Base-by-base conservation (phyloP, 1,284 basidiomycete species). In the Xerocomus amazonicus region DNA sequence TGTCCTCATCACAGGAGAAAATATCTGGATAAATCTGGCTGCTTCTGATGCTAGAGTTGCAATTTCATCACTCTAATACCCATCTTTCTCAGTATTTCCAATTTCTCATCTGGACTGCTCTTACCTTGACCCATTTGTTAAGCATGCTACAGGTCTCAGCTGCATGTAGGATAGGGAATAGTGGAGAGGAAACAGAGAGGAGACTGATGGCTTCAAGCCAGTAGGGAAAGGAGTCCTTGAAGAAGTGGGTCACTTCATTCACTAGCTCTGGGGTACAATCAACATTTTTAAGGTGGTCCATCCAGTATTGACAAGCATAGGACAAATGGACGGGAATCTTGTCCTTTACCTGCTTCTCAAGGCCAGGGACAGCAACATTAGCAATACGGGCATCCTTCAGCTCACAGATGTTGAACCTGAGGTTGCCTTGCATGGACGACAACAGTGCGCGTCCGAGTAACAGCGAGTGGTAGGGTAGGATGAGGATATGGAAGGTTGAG, bases 301-400 rank as follows among this genome's bases (percentile, higher is more conserved):
- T 48, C 54, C 53, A 54, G 29, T 43, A 54, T 36, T 32, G 47
- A 19, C 52, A 54, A 3, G 53, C 29, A 5, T 55, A 56, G 9
- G 31, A 38, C 2, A 56, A 34, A 2, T 53, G 37, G 3, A 46
- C 37, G 0, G 49, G 41, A 31, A 56, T 48, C 1, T 42, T 17
- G 13, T 33, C 32, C 13, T 33, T 44, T 4, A 55, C 31, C 3
- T 13, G 31, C 9, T 6, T 23, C 0, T 1, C 5, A 10, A 52
- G 13, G 6, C 36, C 32, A 2, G 35, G 32, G 1, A 56, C 4
- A 2, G 28, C 26, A 28, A 17, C 1, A 8, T 55, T 55, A 3
- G 0, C 16, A 2, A n/a, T 5, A 12, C 32, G 29, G 2, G 51
- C 35, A 13, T 50, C 47, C 32, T 36, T 23, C 8, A 52, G 40